Conservation (phyloP, 345 rosid species). For the Eucalyptus tenuipes region DNA sequence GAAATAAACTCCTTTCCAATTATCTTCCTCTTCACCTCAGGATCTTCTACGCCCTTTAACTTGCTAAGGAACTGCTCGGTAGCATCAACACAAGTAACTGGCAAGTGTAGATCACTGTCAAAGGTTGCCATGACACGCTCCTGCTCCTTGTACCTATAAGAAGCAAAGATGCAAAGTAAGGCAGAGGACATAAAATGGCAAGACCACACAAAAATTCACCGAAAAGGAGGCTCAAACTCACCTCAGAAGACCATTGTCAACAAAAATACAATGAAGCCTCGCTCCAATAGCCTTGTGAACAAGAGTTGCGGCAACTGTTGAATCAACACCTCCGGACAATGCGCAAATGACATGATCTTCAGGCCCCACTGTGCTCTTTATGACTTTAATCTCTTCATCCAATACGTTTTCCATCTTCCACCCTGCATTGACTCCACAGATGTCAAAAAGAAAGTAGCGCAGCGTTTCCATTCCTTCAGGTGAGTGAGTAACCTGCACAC, state of each 20-base stretch:
- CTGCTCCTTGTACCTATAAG: constrained; percentile 70
- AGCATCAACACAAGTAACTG: constrained; percentile 87
- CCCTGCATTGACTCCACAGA: constrained; percentile 62
- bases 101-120: constrained; percentile 74
- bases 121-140: constrained; percentile 94
- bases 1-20: constrained; percentile 86
- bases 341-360: constrained; percentile 95
- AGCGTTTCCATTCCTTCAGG: constrained; percentile 92
- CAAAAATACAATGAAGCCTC: constrained; percentile 94
- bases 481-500: constrained; percentile 78
- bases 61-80: constrained; percentile 62
- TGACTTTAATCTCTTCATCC: constrained; percentile 82
- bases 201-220: neutral
- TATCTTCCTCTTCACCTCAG: constrained; percentile 85
- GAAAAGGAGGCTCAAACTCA: neutral
- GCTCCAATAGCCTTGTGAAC: constrained; percentile 93
- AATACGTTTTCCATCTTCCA: constrained; percentile 91
- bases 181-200: neutral
- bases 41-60: constrained; percentile 84
- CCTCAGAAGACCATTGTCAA: constrained; percentile 92
- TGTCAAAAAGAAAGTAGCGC: constrained; percentile 53
- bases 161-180: neutral
- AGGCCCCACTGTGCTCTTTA: constrained; percentile 49
- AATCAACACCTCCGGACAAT: constrained; percentile 94
- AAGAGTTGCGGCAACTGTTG: constrained; percentile 96